Percentiles rank a stretch among this genome's conserved stretches.
phyloP scores from a whole-genome alignment of 495 filamentous ascomycete genomes.

The Podospora didyma region DNA sequence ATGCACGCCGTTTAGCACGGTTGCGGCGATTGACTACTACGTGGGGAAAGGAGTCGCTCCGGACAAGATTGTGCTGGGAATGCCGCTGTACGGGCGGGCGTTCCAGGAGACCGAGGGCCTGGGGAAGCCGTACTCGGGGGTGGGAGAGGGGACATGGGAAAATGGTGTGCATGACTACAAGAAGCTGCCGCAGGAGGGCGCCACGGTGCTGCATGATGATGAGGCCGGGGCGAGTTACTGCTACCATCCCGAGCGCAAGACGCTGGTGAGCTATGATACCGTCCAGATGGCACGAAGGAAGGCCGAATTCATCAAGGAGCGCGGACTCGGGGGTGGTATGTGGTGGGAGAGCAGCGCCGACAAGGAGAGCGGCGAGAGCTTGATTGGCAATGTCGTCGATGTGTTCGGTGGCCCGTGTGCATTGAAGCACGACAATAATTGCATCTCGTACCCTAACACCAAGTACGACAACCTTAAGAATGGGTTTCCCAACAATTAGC shows the following conservation, averaged over 20 bases:
- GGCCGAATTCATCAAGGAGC: conserved; percentile 60
- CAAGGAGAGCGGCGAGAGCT: conserved; percentile 58
- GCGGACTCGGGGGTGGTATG: conserved; percentile 79
- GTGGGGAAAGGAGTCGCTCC: conserved; percentile 55
- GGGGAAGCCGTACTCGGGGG: conserved; percentile 62
- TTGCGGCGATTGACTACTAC: conserved; percentile 66
- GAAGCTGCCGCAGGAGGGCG: conserved; percentile 53
- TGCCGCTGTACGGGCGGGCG: conserved; percentile 88
- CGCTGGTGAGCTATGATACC: conserved; percentile 79
- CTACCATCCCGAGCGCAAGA: conserved; percentile 56
- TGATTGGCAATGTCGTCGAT: conserved; percentile 68
- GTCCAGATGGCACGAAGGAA: conserved; percentile 62
- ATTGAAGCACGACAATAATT: conserved; percentile 63
- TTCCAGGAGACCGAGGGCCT: conserved; percentile 75
- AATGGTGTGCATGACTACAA: conserved; percentile 87
- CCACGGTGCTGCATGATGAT: conserved; percentile 46
- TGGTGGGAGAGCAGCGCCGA: conserved; percentile 95
- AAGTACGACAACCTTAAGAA: conserved; percentile 77
- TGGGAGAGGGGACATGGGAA: conserved; percentile 82
- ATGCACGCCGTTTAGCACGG: conserved; percentile 74
- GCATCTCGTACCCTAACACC: conserved; percentile 63
- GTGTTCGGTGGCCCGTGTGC: conserved; percentile 45
- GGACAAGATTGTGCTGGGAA: conserved; percentile 78
- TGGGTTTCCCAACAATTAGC: conserved; percentile 46
- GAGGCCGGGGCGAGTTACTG: conserved; percentile 66